A percentile compares a stretch with the other conserved stretches of the same genome.
phyloP scores from a whole-genome alignment of 352 stramenopile species.

The Globisporangium mamillatum region DNA sequence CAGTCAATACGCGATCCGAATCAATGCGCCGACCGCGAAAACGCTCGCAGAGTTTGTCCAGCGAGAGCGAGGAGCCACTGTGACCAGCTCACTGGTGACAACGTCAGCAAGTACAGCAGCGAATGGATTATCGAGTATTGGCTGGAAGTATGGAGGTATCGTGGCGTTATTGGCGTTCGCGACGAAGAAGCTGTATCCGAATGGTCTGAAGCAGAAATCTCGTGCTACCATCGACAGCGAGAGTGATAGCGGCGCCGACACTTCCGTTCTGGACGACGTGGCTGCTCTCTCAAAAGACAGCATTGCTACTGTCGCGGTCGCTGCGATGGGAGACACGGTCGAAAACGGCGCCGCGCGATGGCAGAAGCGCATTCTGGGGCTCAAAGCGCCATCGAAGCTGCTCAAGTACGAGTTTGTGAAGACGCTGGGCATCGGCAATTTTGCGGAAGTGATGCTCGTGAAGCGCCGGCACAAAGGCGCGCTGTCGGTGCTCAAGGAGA shows the following conservation, averaged over 20 bases:
- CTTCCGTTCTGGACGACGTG: conserved; percentile 1
- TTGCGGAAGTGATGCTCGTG: conserved; percentile 78
- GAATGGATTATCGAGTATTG: not conserved
- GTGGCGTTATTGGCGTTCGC: conserved; percentile 43
- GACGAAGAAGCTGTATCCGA: conserved; percentile 28
- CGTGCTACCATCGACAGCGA: conserved; percentile 6
- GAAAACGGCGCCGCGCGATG: conserved; percentile 42
- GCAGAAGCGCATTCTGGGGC: conserved; percentile 45
- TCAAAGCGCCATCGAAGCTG: conserved; percentile 55
- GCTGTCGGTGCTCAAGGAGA: conserved; percentile 76
- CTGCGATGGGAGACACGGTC: conserved; percentile 22
- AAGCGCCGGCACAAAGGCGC: conserved; percentile 27
- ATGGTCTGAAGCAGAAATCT: not conserved
- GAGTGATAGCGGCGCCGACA: conserved; percentile 6
- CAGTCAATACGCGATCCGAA: conserved; percentile 45
- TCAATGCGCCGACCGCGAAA: conserved; percentile 30
- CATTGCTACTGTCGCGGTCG: not conserved
- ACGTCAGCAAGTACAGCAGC: not conserved
- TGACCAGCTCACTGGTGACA: not conserved
- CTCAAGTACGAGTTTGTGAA: conserved; percentile 61
- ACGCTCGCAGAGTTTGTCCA: conserved; percentile 34
- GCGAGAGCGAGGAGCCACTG: conserved; percentile 6
- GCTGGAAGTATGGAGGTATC: conserved; percentile 42
- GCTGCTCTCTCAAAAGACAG: not conserved
- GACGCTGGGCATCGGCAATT: conserved; percentile 68